Evolutionary conservation across 2,329 filamentous ascomycete species (phyloP).

Genomic region (Parastagonospora avenae): DNA sequence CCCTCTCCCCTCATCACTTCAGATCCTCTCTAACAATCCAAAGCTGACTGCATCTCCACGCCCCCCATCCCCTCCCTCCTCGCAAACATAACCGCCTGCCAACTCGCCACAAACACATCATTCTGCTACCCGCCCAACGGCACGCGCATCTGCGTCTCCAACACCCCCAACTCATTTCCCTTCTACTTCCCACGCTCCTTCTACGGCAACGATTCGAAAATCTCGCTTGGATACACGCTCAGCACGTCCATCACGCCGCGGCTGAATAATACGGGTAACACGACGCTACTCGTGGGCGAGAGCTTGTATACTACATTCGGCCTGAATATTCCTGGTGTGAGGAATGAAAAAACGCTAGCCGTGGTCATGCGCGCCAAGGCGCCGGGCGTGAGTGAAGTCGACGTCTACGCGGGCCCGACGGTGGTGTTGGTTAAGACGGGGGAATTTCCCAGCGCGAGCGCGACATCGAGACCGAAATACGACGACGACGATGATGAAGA

Average conservation of each 20-base stretch:
- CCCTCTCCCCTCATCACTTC: too few species aligned
- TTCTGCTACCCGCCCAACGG: constrained; percentile 27
- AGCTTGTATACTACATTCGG: constrained; percentile 6
- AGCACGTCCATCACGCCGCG: background rate
- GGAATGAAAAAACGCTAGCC: constrained; percentile 7
- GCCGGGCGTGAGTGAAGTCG: background rate
- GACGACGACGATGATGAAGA: background rate
- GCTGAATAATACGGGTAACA: constrained; percentile 7
- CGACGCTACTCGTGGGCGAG: constrained; percentile 5
- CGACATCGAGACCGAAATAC: background rate
- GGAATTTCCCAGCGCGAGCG: background rate
- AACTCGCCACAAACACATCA: constrained; percentile 13
- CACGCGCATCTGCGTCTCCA: constrained; percentile 17
- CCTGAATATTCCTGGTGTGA: background rate
- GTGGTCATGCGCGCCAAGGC: constrained; percentile 7
- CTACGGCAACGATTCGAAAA: constrained; percentile 11
- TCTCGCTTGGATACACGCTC: constrained; percentile 9
- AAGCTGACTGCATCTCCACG: constrained; percentile 9
- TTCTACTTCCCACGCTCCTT: constrained; percentile 18
- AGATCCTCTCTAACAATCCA: background rate
- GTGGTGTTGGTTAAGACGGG: constrained; percentile 16
- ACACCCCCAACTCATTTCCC: background rate
- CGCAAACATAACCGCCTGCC: constrained; percentile 12
- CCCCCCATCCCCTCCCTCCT: constrained; percentile 1
- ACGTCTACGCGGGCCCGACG: constrained; percentile 13